Percentiles rank a stretch among this genome's conserved stretches.
Conservation (phyloP, 2,329 filamentous ascomycete genomes). For the Cladosporium sp. region DNA sequence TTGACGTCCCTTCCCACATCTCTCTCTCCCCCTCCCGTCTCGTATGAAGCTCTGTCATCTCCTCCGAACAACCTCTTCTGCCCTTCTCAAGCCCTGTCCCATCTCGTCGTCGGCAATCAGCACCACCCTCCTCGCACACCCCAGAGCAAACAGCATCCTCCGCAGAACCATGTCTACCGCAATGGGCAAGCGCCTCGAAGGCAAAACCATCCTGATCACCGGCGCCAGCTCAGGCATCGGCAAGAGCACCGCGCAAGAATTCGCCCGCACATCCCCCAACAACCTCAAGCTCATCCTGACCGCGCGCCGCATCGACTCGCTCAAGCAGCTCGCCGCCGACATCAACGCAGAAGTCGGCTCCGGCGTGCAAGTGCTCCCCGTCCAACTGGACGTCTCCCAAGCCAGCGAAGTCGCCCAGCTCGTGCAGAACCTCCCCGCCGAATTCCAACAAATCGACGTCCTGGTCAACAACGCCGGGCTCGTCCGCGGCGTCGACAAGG, state of each 20-base stretch:
- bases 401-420: constrained; percentile 70
- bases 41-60: constrained; percentile 8
- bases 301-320: constrained; percentile 74
- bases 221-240: constrained; percentile 94
- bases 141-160: constrained; percentile 4
- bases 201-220: constrained; percentile 90
- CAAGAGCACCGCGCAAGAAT: constrained; percentile 77
- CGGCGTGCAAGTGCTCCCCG: constrained; percentile 76
- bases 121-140: not conserved
- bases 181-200: constrained; percentile 76
- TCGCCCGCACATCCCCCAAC: constrained; percentile 77
- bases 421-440: constrained; percentile 68
- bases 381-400: constrained; percentile 84
- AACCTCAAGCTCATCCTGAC: constrained; percentile 82
- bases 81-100: not conserved
- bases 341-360: constrained; percentile 73
- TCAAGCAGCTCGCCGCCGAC: constrained; percentile 71
- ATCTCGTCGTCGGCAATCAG: constrained; percentile 1
- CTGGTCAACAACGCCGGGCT: constrained; percentile 95
- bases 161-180: constrained; percentile 59
- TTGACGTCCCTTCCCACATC: not conserved
- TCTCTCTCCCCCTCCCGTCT: no score
- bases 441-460: constrained; percentile 80
- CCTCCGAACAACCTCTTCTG: constrained; percentile 3
- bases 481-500: constrained; percentile 81